These are phyloP conservation scores for Neonectria punicea DNA, from an alignment of 2,329 filamentous ascomycete species.

Conservation along the genomic window DNA sequence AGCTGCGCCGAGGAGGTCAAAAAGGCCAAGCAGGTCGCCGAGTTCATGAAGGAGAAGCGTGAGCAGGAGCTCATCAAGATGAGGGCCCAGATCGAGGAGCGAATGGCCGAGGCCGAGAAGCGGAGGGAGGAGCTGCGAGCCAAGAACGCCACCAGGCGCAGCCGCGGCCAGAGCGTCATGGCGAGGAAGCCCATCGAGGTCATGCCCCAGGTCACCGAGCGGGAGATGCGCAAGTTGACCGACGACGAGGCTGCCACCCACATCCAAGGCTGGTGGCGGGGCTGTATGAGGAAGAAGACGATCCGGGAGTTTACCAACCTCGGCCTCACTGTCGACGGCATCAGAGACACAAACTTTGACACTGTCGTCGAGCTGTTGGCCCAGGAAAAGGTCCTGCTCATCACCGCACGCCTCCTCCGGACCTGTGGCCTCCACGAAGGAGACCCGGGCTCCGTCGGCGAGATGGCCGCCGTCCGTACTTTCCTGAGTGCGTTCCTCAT, in stretches of 20 bases:
- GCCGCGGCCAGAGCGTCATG: constrained; percentile 63
- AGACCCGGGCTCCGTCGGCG: constrained; percentile 68
- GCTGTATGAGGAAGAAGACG: constrained; percentile 64
- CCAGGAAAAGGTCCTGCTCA: constrained; percentile 71
- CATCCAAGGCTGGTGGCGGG: constrained; percentile 78
- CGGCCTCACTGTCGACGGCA: constrained; percentile 75
- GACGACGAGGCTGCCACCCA: constrained; percentile 71
- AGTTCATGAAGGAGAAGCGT: constrained; percentile 82
- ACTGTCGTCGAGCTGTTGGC: constrained; percentile 76
- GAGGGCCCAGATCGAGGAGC: constrained; percentile 81
- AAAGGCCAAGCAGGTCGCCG: constrained; percentile 83
- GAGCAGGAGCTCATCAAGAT: constrained; percentile 77
- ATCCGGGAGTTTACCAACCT: constrained; percentile 74
- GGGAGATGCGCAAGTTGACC: constrained; percentile 58
- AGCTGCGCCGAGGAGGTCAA: constrained; percentile 85
- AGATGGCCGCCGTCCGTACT: constrained; percentile 77
- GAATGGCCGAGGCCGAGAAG: constrained; percentile 79
- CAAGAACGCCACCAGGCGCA: constrained; percentile 62
- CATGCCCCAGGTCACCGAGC: constrained; percentile 62
- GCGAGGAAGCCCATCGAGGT: constrained; percentile 61
- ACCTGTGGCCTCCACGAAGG: constrained; percentile 77
- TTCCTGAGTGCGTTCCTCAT: constrained; percentile 86
- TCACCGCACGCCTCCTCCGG: constrained; percentile 74
- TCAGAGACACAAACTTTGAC: constrained; percentile 78
- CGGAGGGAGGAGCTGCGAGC: constrained; percentile 73